Conservation (phyloP, 1,284 basidiomycete genomes). For the Ceratobasidium sp. region DNA sequence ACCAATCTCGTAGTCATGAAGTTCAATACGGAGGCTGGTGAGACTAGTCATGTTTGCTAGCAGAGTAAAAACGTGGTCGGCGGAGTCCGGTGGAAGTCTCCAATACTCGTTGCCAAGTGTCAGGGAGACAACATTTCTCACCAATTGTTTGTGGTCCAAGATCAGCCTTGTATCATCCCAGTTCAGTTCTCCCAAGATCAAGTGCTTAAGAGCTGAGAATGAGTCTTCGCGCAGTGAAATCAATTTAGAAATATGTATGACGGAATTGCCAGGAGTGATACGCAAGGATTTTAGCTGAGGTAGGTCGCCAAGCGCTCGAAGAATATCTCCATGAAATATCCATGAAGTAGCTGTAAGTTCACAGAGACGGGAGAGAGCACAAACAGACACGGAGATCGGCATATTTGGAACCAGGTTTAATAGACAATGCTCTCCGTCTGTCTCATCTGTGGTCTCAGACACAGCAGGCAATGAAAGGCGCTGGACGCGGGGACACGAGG, state of each 20-base stretch:
- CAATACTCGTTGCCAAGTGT: too few species aligned
- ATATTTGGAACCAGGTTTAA: neutral
- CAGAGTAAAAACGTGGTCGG: too few species aligned
- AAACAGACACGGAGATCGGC: neutral
- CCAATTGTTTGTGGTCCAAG: neutral
- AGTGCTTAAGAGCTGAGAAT: neutral
- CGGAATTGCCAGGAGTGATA: neutral
- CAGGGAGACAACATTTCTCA: neutral
- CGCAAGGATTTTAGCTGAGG: neutral
- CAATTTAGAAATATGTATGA: neutral
- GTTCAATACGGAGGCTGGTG: neutral
- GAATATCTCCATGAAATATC: neutral
- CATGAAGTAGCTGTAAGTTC: neutral
- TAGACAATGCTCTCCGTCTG: neutral
- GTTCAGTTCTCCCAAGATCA: neutral
- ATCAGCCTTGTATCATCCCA: neutral
- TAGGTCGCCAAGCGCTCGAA: neutral
- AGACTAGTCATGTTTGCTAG: neutral
- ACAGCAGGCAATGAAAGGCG: neutral
- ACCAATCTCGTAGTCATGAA: neutral
- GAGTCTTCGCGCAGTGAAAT: neutral
- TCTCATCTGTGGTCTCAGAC: neutral
- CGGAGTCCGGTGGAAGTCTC: neutral
- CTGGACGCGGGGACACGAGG: conserved; percentile 90
- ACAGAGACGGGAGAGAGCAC: neutral